These are phyloP conservation scores for Yamadazyma trypodendri DNA, from an alignment of 1,139 yeast genomes.

Conservation along the genomic window DNA sequence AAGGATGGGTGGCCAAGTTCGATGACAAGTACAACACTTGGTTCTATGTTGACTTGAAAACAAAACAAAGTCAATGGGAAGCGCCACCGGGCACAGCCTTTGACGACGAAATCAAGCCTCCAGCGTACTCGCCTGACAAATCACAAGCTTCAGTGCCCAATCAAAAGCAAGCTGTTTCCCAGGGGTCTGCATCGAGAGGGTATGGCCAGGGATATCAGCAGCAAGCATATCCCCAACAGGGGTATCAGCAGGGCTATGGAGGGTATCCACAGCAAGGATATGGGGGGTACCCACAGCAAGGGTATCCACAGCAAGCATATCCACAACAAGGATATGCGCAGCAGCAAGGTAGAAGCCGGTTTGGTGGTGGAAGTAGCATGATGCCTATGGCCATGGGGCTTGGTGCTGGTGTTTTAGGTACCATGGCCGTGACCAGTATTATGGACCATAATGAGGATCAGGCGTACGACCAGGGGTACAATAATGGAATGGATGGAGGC, in stretches of 20 bases:
- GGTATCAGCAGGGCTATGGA: constrained; percentile 8
- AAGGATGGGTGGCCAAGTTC: constrained; percentile 86
- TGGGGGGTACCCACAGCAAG: constrained; percentile 9
- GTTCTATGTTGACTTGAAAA: constrained; percentile 69
- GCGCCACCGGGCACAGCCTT: constrained; percentile 64
- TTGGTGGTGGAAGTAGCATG: constrained; percentile 17
- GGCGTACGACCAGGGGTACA: constrained; percentile 32
- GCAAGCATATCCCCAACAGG: constrained; percentile 4
- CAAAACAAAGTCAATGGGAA: constrained; percentile 91
- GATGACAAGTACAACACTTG: constrained; percentile 78
- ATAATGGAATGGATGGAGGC: constrained; percentile 25
- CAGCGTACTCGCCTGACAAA: constrained; percentile 30
- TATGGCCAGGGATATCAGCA: background rate
- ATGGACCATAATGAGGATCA: constrained; percentile 32
- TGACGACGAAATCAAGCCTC: constrained; percentile 33
- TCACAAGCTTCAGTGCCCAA: background rate
- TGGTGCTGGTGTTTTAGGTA: constrained; percentile 81
- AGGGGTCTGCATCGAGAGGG: constrained; percentile 3
- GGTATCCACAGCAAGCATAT: constrained; percentile 20
- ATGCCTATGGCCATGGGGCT: constrained; percentile 56
- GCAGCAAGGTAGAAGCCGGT: constrained; percentile 18
- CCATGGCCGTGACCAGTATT: constrained; percentile 55
- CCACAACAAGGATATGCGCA: constrained; percentile 17
- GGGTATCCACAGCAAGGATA: constrained; percentile 12
- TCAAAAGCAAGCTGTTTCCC: constrained; percentile 1